Percentiles rank a stretch among this genome's conserved stretches.
These are phyloP conservation scores for Lentinula edodes DNA, from an alignment of 768 basidiomycete species.

Conservation along the genomic window DNA sequence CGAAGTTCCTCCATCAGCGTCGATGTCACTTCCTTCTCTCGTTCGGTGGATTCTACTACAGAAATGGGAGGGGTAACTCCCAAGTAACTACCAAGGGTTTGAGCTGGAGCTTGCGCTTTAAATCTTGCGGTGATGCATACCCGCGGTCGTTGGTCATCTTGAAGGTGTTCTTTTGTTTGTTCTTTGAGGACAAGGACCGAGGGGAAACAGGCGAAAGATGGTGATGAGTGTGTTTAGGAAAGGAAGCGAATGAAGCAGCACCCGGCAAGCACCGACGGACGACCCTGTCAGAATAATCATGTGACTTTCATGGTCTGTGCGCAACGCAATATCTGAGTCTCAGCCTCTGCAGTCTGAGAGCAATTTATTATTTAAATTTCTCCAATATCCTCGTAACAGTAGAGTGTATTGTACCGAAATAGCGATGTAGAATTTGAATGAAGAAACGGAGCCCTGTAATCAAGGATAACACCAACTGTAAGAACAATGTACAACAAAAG, in stretches of 20 bases:
- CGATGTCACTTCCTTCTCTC: conserved; percentile 77
- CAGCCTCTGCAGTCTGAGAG: too few relatives aligned
- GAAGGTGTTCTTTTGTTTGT: background rate
- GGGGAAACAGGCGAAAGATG: background rate
- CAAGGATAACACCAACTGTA: background rate
- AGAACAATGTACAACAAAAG: background rate
- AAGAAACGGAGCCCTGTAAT: background rate
- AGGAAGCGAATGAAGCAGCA: background rate
- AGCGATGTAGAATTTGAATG: background rate
- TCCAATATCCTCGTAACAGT: background rate
- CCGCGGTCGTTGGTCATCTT: conserved; percentile 38
- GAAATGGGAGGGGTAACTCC: conserved; percentile 89
- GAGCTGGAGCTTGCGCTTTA: conserved; percentile 6
- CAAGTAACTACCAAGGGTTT: conserved; percentile 45
- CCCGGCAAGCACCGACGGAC: background rate
- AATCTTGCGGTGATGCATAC: conserved; percentile 20
- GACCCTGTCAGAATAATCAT: background rate
- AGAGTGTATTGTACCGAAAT: background rate
- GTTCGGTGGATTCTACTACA: conserved; percentile 61
- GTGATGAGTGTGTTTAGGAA: background rate
- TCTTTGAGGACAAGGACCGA: background rate
- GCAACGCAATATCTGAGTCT: too few relatives aligned
- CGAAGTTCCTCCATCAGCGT: conserved; percentile 90
- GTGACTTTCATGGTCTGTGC: too few relatives aligned
- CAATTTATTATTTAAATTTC: too few relatives aligned